Evolutionary conservation across 768 basidiomycete species (phyloP).

Genomic region (Leccinum incarnatum): DNA sequence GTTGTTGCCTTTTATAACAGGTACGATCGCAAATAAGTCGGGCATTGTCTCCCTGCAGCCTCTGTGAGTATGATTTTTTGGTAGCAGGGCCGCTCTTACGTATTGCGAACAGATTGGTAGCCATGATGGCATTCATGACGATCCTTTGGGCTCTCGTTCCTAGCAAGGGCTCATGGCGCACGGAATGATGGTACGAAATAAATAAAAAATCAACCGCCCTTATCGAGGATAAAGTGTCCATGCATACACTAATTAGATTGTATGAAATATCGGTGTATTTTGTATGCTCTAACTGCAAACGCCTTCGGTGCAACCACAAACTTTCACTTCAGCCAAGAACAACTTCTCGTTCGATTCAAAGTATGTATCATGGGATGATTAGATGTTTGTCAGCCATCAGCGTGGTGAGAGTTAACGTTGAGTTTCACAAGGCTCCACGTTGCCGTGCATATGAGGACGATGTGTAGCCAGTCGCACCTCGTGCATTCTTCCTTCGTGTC

Average conservation of each 20-base stretch:
- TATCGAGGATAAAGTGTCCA: not conserved
- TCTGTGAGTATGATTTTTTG: constrained; percentile 17
- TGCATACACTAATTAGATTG: not conserved
- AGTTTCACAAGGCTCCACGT: not conserved
- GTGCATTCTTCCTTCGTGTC: not conserved
- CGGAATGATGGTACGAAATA: constrained; percentile 10
- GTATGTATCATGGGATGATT: not conserved
- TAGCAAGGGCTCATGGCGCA: constrained; percentile 20
- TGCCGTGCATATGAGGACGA: not conserved
- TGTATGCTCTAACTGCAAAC: not conserved
- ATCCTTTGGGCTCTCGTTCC: constrained; percentile 44
- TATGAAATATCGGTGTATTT: not conserved
- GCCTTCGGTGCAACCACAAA: not conserved
- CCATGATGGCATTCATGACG: constrained; percentile 44
- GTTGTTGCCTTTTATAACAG: constrained; percentile 69
- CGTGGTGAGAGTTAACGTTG: not conserved
- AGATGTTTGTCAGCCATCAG: not conserved
- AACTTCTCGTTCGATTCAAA: not conserved
- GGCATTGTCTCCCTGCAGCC: constrained; percentile 46
- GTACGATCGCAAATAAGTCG: constrained; percentile 59
- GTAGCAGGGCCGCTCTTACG: not conserved
- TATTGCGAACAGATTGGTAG: constrained; percentile 23
- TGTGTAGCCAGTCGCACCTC: too few relatives aligned
- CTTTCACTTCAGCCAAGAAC: not conserved
- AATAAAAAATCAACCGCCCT: not conserved